These are phyloP conservation scores for Yamagishiella unicocca DNA, from an alignment of 139 green algal species.

Conservation along the genomic window DNA sequence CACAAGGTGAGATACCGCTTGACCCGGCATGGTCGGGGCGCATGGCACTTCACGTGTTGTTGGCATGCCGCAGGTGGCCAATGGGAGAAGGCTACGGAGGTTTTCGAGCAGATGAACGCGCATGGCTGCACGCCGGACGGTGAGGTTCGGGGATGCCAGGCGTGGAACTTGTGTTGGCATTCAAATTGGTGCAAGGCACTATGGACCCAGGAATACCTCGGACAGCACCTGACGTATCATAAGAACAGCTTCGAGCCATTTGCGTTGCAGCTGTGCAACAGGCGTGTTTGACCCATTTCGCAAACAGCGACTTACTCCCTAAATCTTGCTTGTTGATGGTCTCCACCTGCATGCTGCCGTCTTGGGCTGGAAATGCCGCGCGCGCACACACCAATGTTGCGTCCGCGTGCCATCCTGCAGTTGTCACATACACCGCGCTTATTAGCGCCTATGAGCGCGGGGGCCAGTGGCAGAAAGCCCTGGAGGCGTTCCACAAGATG, in stretches of 20 bases:
- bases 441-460: slow-evolving; percentile 85
- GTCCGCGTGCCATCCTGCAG: not conserved
- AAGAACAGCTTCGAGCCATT: too few relatives aligned
- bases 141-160: not conserved
- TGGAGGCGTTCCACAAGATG: slow-evolving; percentile 76
- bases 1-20: slow-evolving; percentile 52
- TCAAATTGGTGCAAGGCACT: too few relatives aligned
- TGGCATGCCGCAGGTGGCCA: slow-evolving; percentile 61
- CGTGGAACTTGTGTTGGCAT: not conserved
- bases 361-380: too few relatives aligned
- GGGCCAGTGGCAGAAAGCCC: slow-evolving; percentile 75
- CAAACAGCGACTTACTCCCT: too few relatives aligned
- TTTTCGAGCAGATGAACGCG: slow-evolving; percentile 84
- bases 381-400: too few relatives aligned
- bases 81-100: slow-evolving; percentile 81
- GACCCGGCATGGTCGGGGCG: not conserved
- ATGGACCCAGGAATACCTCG: too few relatives aligned
- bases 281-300: too few relatives aligned
- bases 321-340: too few relatives aligned
- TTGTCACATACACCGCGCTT: slow-evolving; percentile 90
- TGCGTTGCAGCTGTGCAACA: too few relatives aligned
- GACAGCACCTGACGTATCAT: too few relatives aligned
- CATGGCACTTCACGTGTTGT: not conserved
- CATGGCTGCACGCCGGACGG: slow-evolving; percentile 82
- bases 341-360: not conserved